Base-by-base conservation (phyloP, 768 basidiomycete genomes). In the Trametes meyenii region DNA sequence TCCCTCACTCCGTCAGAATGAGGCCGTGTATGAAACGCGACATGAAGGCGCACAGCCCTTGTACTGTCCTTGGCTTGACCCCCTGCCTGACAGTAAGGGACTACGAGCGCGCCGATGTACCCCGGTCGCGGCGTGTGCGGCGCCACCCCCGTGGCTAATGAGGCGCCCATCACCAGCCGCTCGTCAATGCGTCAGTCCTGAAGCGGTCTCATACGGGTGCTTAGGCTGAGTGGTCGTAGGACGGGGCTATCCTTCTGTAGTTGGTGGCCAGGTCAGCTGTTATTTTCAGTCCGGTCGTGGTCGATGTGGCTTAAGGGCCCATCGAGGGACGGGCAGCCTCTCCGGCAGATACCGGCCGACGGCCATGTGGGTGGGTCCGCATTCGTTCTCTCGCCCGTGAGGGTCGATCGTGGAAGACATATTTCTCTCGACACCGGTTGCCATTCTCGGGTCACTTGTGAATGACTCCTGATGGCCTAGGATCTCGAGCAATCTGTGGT, bases 341-440 rank as follows among this genome's bases (percentile, higher is more conserved):
- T 21, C 50, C 60, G 60, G 60, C 60, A 48, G 54, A 50, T 55
- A 54, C 54, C 53, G 60, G 60, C 53, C 11, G 23, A 13, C 7
- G 40, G 49, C 44, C 59, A 50, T 55, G 48, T 50, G 53, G 26
- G 29, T 35, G 51, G 44, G 16, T 12, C 45, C 46, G 60, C 46
- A 44, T 55, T 54, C 51, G 59, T 51, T n/a, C 36, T 49, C 44
- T 59, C 5, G 21, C n/a, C 33, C 38, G 4, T 26, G 24, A 26
- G 52, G 12, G 24, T 49, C 46, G 60, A 61, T 61, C 60, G 16
- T 13, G 17, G 44, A 39, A 38, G 13, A 11, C n/a, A 33, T 50
- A 33, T 6, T 46, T 21, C 38, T 17, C 50, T 10, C 35, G 33
- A 21, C 14, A n/a, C 13, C 13, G 4, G 42, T 48, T 52, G 4